Evolutionary conservation across 768 basidiomycete genomes (phyloP).

Genomic region (Russula sp.): DNA sequence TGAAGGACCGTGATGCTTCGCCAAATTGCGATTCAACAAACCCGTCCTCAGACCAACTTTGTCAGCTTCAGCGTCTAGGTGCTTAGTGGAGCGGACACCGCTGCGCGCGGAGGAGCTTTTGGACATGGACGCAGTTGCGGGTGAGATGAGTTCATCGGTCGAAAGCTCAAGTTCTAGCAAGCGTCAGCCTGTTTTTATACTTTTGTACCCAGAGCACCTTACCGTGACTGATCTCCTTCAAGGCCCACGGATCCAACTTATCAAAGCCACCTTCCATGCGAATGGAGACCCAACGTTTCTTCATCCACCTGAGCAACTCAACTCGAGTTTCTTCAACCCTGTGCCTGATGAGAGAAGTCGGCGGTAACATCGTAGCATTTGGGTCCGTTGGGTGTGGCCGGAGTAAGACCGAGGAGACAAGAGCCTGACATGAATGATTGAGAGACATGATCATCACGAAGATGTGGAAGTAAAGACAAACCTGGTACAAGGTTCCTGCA

Average conservation of each 20-base stretch:
- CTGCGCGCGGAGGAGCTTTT: slow-evolving; percentile 23
- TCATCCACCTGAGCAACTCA: slow-evolving; percentile 67
- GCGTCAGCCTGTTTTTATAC: background rate
- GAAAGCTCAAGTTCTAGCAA: slow-evolving; percentile 71
- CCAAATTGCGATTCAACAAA: slow-evolving; percentile 34
- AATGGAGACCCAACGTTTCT: slow-evolving; percentile 69
- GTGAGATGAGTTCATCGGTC: slow-evolving; percentile 58
- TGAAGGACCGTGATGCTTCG: slow-evolving; percentile 26
- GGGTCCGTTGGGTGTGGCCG: slow-evolving; percentile 57
- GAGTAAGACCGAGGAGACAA: slow-evolving; percentile 69
- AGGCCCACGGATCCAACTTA: slow-evolving; percentile 74
- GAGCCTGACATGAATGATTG: slow-evolving; percentile 39
- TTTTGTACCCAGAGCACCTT: slow-evolving; percentile 29
- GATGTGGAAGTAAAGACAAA: slow-evolving; percentile 27
- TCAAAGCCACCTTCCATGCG: slow-evolving; percentile 78
- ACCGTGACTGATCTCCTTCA: slow-evolving; percentile 86
- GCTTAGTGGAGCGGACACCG: slow-evolving; percentile 24
- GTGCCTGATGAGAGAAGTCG: slow-evolving; percentile 63
- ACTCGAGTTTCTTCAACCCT: slow-evolving; percentile 68
- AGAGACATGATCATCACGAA: background rate
- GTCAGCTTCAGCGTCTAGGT: slow-evolving; percentile 35
- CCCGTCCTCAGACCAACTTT: slow-evolving; percentile 40
- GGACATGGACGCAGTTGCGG: slow-evolving; percentile 29
- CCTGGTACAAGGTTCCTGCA: slow-evolving; percentile 75
- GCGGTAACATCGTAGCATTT: slow-evolving; percentile 54